These are phyloP conservation scores for Puccinia hordei DNA, from an alignment of 1,284 basidiomycete genomes.

Conservation along the genomic window DNA sequence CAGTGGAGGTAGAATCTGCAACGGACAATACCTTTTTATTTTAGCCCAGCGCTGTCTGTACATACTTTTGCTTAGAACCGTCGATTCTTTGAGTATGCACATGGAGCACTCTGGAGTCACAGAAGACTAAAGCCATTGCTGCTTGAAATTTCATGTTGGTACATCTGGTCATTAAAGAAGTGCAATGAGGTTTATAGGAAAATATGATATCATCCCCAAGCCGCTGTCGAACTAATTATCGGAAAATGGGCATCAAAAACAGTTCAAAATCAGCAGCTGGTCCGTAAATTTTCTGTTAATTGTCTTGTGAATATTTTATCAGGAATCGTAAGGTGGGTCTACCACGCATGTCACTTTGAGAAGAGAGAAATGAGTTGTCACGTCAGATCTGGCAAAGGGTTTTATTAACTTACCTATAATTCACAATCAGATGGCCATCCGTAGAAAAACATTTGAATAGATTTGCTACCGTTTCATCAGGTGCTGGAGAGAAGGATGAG, in stretches of 20 bases:
- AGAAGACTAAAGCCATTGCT: background rate
- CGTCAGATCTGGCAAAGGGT: background rate
- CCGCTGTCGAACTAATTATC: background rate
- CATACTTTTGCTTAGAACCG: too few species aligned
- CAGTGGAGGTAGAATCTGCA: too few species aligned
- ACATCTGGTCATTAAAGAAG: background rate
- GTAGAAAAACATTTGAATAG: constrained; percentile 83
- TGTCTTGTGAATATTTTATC: background rate
- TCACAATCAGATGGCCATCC: constrained; percentile 89
- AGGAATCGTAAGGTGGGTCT: background rate
- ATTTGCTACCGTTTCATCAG: constrained; percentile 88
- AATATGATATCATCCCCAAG: background rate
- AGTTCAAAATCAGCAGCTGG: background rate
- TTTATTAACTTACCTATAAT: constrained; percentile 71
- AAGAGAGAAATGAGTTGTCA: background rate
- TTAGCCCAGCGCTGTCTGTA: too few species aligned
- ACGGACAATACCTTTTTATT: too few species aligned
- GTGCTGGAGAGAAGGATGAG: constrained; percentile 89
- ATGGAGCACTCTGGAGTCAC: too few species aligned
- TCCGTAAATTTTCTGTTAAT: background rate
- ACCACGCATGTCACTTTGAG: background rate
- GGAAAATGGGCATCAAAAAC: background rate
- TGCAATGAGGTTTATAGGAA: background rate
- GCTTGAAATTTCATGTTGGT: background rate
- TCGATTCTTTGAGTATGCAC: too few species aligned